phyloP scores from a whole-genome alignment of 441 rosid species.

The Gossypium aridum region DNA sequence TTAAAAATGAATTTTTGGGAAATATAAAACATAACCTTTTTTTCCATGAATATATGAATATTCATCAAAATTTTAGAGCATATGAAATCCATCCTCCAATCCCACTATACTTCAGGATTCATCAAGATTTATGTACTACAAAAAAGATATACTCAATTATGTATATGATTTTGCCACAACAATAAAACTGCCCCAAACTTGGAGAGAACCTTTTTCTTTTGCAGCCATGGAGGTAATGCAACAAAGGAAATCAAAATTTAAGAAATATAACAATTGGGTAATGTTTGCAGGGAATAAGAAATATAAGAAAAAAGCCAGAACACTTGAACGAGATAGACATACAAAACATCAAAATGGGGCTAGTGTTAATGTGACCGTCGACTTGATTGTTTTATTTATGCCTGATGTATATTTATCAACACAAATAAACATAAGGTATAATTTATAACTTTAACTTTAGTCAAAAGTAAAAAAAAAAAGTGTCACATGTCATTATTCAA shows the following conservation, averaged over 20 bases:
- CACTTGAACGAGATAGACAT: slow-evolving; percentile 10
- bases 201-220: not conserved
- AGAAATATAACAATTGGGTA: slow-evolving; percentile 15
- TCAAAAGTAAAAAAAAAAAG: too few species aligned
- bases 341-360: slow-evolving; percentile 12
- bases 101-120: too few species aligned
- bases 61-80: too few species aligned
- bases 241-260: slow-evolving; percentile 14
- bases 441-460: too few species aligned
- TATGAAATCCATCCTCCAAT: too few species aligned
- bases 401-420: slow-evolving; percentile 17
- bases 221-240: slow-evolving; percentile 4
- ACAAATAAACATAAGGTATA: not conserved
- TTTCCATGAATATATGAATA: too few species aligned
- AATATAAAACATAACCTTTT: too few species aligned
- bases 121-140: too few species aligned
- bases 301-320: slow-evolving; percentile 6
- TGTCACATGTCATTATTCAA: too few species aligned
- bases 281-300: slow-evolving; percentile 16
- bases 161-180: too few species aligned
- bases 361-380: slow-evolving; percentile 11
- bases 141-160: too few species aligned
- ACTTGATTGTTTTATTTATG: slow-evolving; percentile 21
- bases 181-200: not conserved
- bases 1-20: too few species aligned